Conservation (phyloP, 441 rosid genomes). For the Pelargonium australe region DNA sequence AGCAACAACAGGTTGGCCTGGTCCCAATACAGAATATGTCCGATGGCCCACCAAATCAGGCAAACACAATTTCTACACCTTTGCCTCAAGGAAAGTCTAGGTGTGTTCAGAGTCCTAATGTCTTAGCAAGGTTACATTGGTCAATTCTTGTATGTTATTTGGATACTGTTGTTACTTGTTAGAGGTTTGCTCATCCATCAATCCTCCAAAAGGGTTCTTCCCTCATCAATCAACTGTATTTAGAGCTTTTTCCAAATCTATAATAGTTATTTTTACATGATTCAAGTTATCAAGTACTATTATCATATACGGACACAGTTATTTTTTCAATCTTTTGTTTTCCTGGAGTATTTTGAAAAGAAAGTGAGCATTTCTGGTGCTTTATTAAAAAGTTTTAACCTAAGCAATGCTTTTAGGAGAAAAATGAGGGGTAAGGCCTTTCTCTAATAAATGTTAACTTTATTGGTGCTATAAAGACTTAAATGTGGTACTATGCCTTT, state of each 20-base stretch:
- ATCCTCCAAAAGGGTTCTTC: conserved; percentile 27
- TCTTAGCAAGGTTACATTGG: conserved; percentile 64
- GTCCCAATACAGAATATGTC: conserved; percentile 53
- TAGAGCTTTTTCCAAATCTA: conserved; percentile 28
- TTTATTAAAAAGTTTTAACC: not conserved
- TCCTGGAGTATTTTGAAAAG: no score
- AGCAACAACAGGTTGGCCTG: conserved; percentile 57
- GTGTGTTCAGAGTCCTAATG: conserved; percentile 90
- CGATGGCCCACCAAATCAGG: conserved; percentile 43
- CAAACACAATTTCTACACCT: conserved; percentile 57
- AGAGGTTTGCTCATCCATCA: conserved; percentile 22
- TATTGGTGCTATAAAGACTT: not conserved
- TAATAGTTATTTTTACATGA: conserved; percentile 13
- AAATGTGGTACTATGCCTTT: not conserved
- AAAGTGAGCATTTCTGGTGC: no score
- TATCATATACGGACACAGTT: not conserved
- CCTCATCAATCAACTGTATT: conserved; percentile 30
- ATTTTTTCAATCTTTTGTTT: no score
- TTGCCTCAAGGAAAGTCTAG: conserved; percentile 99
- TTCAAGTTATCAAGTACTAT: not conserved
- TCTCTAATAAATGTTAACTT: not conserved
- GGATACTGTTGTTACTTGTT: conserved; percentile 33
- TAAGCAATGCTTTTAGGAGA: not conserved
- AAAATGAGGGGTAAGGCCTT: not conserved
- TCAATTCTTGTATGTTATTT: conserved; percentile 34